Percentiles rank a stretch among this genome's conserved stretches.
Conservation (phyloP, 2,329 filamentous ascomycete species). For the Pseudogymnoascus sp. region DNA sequence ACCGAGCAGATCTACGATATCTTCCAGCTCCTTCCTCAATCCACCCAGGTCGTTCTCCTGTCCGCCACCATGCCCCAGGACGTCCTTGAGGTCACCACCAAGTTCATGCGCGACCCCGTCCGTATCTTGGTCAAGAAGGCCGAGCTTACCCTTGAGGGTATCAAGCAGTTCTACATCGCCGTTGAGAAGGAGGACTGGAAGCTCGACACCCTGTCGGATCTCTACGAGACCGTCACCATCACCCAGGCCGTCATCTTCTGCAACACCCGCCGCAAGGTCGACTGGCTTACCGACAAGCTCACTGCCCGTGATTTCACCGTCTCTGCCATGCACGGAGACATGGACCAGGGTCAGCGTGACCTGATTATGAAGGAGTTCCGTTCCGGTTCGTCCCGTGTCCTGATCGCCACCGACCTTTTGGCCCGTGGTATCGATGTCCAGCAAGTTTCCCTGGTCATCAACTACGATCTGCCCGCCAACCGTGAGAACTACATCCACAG, state of each 20-base stretch:
- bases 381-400: constrained; percentile 93
- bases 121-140: constrained; percentile 99
- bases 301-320: constrained; percentile 98
- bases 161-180: constrained; percentile 99
- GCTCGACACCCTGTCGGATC: constrained; percentile 94
- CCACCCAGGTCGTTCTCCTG: constrained; percentile 95
- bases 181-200: constrained; percentile 99
- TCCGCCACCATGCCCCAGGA: constrained; percentile 99
- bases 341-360: constrained; percentile 97
- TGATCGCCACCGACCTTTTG: constrained; percentile 95
- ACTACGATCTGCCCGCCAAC: constrained; percentile 98
- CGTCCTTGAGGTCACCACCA: constrained; percentile 97
- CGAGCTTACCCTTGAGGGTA: constrained; percentile 98
- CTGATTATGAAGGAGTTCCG: constrained; percentile 99
- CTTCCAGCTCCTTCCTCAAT: constrained; percentile 96
- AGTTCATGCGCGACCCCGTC: constrained; percentile 99
- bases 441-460: constrained; percentile 99
- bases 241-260: constrained; percentile 99
- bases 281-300: constrained; percentile 99
- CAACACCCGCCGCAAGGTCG: constrained; percentile 99
- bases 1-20: constrained; percentile 99
- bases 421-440: constrained; percentile 99
- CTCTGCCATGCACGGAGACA: constrained; percentile 99
- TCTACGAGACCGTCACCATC: constrained; percentile 99
- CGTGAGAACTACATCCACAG: constrained; percentile 99